Conservation (phyloP, 176 grass and related monocot genomes). For the Tillandsia fasciculata region DNA sequence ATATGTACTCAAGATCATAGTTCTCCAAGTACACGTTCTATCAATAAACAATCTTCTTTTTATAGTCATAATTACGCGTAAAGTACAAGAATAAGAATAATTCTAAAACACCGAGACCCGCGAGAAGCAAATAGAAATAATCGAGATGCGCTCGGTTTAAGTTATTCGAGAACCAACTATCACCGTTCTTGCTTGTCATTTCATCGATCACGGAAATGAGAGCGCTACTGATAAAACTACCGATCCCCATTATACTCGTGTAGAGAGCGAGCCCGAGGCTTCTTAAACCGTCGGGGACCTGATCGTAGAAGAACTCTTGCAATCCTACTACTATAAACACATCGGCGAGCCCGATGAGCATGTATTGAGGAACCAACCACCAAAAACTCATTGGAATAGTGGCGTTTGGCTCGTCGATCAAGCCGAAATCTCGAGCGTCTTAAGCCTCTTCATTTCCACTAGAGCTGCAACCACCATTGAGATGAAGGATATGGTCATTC, state of each 20-base stretch:
- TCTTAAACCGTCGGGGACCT: slow-evolving; percentile 40
- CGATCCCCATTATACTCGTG: slow-evolving; percentile 44
- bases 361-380: slow-evolving; percentile 56
- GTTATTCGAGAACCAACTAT: slow-evolving; percentile 49
- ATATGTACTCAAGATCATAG: not conserved
- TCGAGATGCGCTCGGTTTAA: slow-evolving; percentile 47
- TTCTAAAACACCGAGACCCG: slow-evolving; percentile 25
- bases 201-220: slow-evolving; percentile 31
- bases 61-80: slow-evolving; percentile 28
- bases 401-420: slow-evolving; percentile 3
- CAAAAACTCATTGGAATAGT: slow-evolving; percentile 48
- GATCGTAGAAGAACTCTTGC: slow-evolving; percentile 70
- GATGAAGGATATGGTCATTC: slow-evolving; percentile 20
- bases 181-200: slow-evolving; percentile 16
- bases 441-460: slow-evolving; percentile 44
- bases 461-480: slow-evolving; percentile 21
- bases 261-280: slow-evolving; percentile 47
- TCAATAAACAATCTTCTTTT: slow-evolving; percentile 2
- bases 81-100: slow-evolving; percentile 30
- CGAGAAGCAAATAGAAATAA: slow-evolving; percentile 54
- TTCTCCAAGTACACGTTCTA: not conserved
- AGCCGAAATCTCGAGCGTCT: slow-evolving; percentile 14
- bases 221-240: slow-evolving; percentile 47
- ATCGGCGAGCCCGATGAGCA: slow-evolving; percentile 30
- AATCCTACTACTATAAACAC: slow-evolving; percentile 40